phyloP scores from a whole-genome alignment of 2,329 filamentous ascomycete species.

The Beauveria brongniartii region DNA sequence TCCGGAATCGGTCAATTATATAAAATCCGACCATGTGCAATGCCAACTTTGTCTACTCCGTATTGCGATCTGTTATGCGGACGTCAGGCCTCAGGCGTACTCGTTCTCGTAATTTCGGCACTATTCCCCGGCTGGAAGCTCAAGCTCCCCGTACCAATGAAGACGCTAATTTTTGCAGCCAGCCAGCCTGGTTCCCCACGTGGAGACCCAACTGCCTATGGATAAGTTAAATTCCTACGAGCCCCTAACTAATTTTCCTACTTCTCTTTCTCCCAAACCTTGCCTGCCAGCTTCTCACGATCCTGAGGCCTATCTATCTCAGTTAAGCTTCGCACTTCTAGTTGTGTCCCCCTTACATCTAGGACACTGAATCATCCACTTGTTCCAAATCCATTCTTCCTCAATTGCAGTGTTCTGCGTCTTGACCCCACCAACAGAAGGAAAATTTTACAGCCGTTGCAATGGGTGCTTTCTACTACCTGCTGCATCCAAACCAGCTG shows the following conservation, averaged over 20 bases:
- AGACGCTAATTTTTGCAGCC: neutral
- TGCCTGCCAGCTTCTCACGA: neutral
- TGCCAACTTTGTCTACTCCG: neutral
- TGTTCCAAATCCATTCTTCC: neutral
- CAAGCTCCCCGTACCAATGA: neutral
- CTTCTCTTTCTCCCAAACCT: neutral
- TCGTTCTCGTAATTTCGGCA: conserved; percentile 6
- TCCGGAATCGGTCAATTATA: neutral
- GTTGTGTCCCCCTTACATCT: neutral
- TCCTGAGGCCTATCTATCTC: neutral
- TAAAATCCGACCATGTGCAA: neutral
- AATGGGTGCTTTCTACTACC: conserved; percentile 62
- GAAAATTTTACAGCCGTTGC: conserved; percentile 22
- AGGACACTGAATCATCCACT: neutral
- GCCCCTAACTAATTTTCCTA: neutral
- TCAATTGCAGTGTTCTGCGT: neutral
- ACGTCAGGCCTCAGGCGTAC: neutral
- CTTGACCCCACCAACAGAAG: neutral
- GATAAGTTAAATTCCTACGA: neutral
- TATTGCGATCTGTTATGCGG: neutral
- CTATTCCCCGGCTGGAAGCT: neutral
- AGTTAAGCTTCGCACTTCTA: neutral
- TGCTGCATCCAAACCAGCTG: conserved; percentile 68
- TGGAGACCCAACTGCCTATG: neutral
- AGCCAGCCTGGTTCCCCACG: neutral